Percentiles rank a stretch among this genome's conserved stretches.
These are phyloP conservation scores for Grammothele lineata DNA, from an alignment of 768 basidiomycete genomes.

Conservation along the genomic window DNA sequence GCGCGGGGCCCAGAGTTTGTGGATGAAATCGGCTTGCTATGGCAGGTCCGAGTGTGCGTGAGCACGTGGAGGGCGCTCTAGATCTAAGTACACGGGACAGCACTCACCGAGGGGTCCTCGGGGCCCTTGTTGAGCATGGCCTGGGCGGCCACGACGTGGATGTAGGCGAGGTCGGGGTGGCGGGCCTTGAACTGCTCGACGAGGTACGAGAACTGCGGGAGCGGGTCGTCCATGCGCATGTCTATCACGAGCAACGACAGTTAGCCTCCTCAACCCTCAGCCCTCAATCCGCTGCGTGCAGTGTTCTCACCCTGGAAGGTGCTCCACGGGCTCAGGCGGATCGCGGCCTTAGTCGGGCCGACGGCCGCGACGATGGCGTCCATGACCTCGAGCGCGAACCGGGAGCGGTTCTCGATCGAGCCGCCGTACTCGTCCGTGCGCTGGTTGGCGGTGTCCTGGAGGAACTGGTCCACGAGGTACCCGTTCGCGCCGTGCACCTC, in stretches of 20 bases:
- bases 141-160: constrained; percentile 32
- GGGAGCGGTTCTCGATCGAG: constrained; percentile 38
- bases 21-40: constrained; percentile 13
- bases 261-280: too few relatives aligned
- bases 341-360: constrained; percentile 36
- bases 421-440: constrained; percentile 49
- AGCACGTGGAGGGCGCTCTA: too few relatives aligned
- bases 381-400: constrained; percentile 43
- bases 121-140: constrained; percentile 6
- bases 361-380: constrained; percentile 35
- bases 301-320: constrained; percentile 25
- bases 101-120: neutral
- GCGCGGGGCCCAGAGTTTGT: constrained; percentile 4
- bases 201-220: constrained; percentile 49
- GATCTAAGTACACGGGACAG: too few relatives aligned
- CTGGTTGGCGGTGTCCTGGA: constrained; percentile 33
- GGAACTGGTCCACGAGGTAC: constrained; percentile 38
- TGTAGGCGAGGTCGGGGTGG: constrained; percentile 39
- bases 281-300: too few relatives aligned
- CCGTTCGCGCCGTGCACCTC: constrained; percentile 34
- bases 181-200: constrained; percentile 32
- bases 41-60: too few relatives aligned
- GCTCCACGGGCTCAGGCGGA: constrained; percentile 35
- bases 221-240: constrained; percentile 38
- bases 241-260: neutral